A percentile compares a stretch with the other conserved stretches of the same genome.
Conservation (phyloP, 1,284 basidiomycete species). For the Apiotrichum sp. region DNA sequence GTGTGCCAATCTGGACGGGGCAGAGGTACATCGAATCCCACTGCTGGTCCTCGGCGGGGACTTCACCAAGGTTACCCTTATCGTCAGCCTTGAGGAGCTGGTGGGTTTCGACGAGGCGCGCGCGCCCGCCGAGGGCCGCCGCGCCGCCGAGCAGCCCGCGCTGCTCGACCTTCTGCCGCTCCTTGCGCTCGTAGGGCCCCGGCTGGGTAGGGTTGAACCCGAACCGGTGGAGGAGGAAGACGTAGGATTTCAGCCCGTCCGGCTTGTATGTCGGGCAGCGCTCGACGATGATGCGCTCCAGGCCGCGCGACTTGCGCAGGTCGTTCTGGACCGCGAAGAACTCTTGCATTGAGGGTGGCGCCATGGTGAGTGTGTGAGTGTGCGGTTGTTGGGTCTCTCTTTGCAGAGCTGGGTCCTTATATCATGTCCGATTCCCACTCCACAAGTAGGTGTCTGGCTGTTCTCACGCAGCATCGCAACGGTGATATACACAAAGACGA, state of each 20-base stretch:
- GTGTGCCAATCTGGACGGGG: constrained; percentile 30
- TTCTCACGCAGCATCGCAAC: too few species aligned
- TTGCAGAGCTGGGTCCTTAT: too few species aligned
- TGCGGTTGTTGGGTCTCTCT: too few species aligned
- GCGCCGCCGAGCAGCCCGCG: background rate
- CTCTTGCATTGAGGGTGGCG: background rate
- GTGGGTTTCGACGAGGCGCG: background rate
- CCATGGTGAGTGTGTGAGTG: background rate
- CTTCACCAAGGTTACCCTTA: background rate
- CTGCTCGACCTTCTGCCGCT: background rate
- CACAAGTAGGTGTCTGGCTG: too few species aligned
- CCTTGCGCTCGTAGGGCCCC: background rate
- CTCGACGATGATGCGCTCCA: background rate
- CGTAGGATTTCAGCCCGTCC: constrained; percentile 4
- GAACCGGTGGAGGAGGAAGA: constrained; percentile 2
- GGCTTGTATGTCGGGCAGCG: constrained; percentile 7
- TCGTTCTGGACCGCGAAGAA: background rate
- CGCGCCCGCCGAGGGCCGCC: background rate
- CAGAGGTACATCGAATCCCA: constrained; percentile 26
- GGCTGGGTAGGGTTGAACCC: constrained; percentile 5
- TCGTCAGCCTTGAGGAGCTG: background rate
- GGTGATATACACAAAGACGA: too few species aligned
- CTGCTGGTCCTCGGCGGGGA: constrained; percentile 7
- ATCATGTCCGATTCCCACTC: too few species aligned
- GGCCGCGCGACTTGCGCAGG: background rate